phyloP scores from a whole-genome alignment of 805 yeast genomes.

The Blastobotrys americana region DNA sequence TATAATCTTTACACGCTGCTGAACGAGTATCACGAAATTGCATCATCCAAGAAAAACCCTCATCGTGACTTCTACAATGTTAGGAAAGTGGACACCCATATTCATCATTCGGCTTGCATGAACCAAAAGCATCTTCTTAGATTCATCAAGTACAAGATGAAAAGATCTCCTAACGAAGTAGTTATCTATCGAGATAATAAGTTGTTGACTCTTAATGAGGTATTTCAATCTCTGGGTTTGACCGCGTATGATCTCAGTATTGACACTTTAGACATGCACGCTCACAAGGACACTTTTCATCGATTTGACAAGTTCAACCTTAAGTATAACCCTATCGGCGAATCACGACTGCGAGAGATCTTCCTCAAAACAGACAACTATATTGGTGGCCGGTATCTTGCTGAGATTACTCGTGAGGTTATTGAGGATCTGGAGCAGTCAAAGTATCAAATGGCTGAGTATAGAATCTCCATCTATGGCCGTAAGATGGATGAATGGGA shows the following conservation, averaged over 20 bases:
- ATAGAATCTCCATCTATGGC: conserved; percentile 92
- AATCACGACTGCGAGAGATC: conserved; percentile 92
- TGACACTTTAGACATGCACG: conserved; percentile 98
- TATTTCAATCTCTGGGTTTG: conserved; percentile 80
- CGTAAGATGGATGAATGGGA: conserved; percentile 90
- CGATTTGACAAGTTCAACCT: conserved; percentile 95
- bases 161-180: conserved; percentile 76
- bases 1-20: conserved; percentile 87
- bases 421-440: conserved; percentile 89
- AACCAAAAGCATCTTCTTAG: conserved; percentile 94
- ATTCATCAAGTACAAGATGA: conserved; percentile 89
- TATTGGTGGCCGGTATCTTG: conserved; percentile 79
- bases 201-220: conserved; percentile 77
- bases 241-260: conserved; percentile 93
- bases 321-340: conserved; percentile 97
- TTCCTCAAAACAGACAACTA: conserved; percentile 93
- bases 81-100: conserved; percentile 96
- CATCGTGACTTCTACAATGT: conserved; percentile 97
- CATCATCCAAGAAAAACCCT: conserved; percentile 85
- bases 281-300: conserved; percentile 96
- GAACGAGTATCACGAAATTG: conserved; percentile 88
- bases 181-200: conserved; percentile 93
- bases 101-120: conserved; percentile 99
- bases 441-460: conserved; percentile 95
- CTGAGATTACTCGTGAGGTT: conserved; percentile 91